A percentile compares a stretch with the other conserved stretches of the same genome.
phyloP scores from a whole-genome alignment of 495 filamentous ascomycete genomes.

The Talaromyces ruber region DNA sequence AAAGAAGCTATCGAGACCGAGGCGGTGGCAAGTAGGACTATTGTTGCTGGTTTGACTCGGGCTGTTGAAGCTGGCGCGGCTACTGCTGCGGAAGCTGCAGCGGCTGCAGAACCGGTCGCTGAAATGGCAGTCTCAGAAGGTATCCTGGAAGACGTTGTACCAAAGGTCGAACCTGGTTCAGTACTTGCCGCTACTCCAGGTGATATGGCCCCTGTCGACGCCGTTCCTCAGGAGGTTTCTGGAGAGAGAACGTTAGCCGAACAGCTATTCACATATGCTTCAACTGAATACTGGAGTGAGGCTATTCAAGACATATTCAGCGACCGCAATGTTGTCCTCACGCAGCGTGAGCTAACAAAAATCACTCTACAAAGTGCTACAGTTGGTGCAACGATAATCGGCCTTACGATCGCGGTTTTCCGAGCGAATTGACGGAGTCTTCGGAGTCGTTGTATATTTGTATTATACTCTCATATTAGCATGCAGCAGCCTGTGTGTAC shows the following conservation, averaged over 20 bases:
- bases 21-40: conserved; percentile 24
- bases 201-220: background rate
- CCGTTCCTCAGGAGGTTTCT: background rate
- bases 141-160: background rate
- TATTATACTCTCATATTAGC: background rate
- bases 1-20: conserved; percentile 74
- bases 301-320: conserved; percentile 50
- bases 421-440: conserved; percentile 27
- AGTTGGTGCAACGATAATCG: conserved; percentile 58
- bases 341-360: conserved; percentile 66
- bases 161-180: conserved; percentile 4
- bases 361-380: conserved; percentile 63
- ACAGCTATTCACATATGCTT: background rate
- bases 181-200: conserved; percentile 1
- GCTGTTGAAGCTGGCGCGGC: conserved; percentile 15
- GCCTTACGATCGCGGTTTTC: conserved; percentile 50
- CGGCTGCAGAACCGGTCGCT: conserved; percentile 2
- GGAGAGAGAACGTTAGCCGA: background rate
- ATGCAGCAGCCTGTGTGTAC: background rate
- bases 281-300: conserved; percentile 41
- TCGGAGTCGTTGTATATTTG: background rate
- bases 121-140: background rate
- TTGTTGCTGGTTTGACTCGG: conserved; percentile 11
- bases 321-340: conserved; percentile 55
- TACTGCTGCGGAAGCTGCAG: conserved; percentile 7